These are phyloP conservation scores for Thalassiosira hispida DNA, from an alignment of 352 stramenopile species.

Conservation along the genomic window DNA sequence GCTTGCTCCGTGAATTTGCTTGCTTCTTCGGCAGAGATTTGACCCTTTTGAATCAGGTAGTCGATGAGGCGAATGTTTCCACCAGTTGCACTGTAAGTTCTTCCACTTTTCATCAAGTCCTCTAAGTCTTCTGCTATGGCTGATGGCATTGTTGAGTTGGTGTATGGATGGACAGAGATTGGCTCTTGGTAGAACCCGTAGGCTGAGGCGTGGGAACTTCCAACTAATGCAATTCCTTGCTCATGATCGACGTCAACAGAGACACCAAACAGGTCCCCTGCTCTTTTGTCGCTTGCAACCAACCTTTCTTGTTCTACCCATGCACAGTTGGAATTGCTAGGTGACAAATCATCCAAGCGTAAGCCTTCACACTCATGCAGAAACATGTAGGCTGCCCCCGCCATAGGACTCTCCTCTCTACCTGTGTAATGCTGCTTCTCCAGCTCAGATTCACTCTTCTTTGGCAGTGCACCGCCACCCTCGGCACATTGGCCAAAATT, in stretches of 20 bases:
- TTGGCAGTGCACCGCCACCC: conserved; percentile 46
- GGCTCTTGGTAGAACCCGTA: conserved; percentile 88
- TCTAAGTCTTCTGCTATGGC: conserved; percentile 47
- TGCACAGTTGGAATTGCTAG: conserved; percentile 76
- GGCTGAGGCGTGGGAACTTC: conserved; percentile 84
- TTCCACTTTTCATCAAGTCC: conserved; percentile 49
- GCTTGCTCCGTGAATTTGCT: conserved; percentile 60
- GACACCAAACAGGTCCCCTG: conserved; percentile 88
- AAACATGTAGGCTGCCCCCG: conserved; percentile 80
- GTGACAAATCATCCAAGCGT: conserved; percentile 36
- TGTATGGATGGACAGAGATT: conserved; percentile 60
- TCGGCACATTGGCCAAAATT: conserved; percentile 52
- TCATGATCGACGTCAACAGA: conserved; percentile 88
- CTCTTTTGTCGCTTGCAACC: conserved; percentile 89
- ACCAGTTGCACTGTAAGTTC: conserved; percentile 50
- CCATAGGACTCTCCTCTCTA: conserved; percentile 63
- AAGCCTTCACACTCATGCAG: conserved; percentile 47
- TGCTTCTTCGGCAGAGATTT: conserved; percentile 30
- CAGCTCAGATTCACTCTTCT: conserved; percentile 11
- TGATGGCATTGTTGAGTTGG: conserved; percentile 38
- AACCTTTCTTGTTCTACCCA: conserved; percentile 91
- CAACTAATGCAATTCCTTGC: conserved; percentile 87
- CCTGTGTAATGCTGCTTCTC: conserved; percentile 55
- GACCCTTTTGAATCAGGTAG: conserved; percentile 44
- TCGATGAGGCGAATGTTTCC: conserved; percentile 58